These are phyloP conservation scores for Sequoiadendron giganteum DNA, from an alignment of 75 land plant species.

Conservation along the genomic window DNA sequence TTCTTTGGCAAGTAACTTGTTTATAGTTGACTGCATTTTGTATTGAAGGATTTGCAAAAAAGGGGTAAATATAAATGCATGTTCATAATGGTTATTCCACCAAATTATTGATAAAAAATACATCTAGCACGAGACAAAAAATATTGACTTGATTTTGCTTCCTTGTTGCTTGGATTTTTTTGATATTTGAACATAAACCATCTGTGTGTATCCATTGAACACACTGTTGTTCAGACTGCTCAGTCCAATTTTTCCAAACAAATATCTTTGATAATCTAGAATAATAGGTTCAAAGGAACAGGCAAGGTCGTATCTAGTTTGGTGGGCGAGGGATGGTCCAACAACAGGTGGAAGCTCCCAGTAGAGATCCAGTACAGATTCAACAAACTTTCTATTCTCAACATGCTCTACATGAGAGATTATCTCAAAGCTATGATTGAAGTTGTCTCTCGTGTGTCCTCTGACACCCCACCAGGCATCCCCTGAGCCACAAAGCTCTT, in stretches of 20 bases:
- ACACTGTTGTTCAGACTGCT: conserved; percentile 49
- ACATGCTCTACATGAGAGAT: conserved; percentile 64
- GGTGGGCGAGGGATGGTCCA: conserved; percentile 63
- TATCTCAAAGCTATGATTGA: conserved; percentile 29
- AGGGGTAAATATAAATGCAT: too few relatives aligned
- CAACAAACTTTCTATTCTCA: conserved; percentile 60
- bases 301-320: conserved; percentile 90
- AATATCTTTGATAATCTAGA: conserved; percentile 51
- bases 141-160: background rate
- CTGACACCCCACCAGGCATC: conserved; percentile 89
- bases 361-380: conserved; percentile 45
- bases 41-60: too few relatives aligned
- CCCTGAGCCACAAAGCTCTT: conserved; percentile 65
- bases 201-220: conserved; percentile 65
- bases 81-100: background rate
- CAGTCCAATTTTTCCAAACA: conserved; percentile 69
- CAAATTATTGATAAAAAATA: background rate
- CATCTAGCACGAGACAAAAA: background rate
- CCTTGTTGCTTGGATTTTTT: background rate
- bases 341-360: background rate
- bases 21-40: too few relatives aligned
- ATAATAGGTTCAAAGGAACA: conserved; percentile 44
- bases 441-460: conserved; percentile 69
- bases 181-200: conserved; percentile 77
- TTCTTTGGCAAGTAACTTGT: too few relatives aligned